phyloP scores from a whole-genome alignment of 306 rosid species.

The Malus orientalis region DNA sequence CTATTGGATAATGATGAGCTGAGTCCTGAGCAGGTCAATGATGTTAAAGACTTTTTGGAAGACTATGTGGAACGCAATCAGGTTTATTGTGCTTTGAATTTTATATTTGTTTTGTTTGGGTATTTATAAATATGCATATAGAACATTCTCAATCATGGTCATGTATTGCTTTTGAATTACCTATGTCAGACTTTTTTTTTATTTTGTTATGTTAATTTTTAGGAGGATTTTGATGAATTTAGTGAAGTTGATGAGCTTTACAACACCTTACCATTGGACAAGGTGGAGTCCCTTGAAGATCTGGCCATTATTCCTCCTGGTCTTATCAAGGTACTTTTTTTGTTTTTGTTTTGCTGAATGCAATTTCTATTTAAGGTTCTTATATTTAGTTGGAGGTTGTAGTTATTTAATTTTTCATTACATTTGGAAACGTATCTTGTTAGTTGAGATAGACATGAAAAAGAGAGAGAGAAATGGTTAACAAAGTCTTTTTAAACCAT shows the following conservation, averaged over 20 bases:
- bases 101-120: neutral
- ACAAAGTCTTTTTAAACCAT: neutral
- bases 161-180: neutral
- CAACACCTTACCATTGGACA: constrained; percentile 72
- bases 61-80: constrained; percentile 97
- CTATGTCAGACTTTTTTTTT: constrained; percentile 6
- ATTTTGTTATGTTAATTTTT: constrained; percentile 6
- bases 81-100: constrained; percentile 36
- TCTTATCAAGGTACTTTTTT: constrained; percentile 58
- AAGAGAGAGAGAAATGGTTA: neutral
- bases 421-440: neutral
- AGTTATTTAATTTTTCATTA: neutral
- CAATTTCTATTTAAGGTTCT: neutral
- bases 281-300: constrained; percentile 93
- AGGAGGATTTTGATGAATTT: constrained; percentile 93
- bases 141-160: neutral
- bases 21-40: constrained; percentile 95
- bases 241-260: constrained; percentile 88
- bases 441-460: neutral
- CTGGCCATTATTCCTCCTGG: constrained; percentile 73
- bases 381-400: neutral
- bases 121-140: neutral
- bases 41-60: constrained; percentile 88
- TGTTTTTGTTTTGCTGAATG: neutral
- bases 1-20: constrained; percentile 90